phyloP scores from a whole-genome alignment of 768 basidiomycete species.

The Clathrus columnatus region DNA sequence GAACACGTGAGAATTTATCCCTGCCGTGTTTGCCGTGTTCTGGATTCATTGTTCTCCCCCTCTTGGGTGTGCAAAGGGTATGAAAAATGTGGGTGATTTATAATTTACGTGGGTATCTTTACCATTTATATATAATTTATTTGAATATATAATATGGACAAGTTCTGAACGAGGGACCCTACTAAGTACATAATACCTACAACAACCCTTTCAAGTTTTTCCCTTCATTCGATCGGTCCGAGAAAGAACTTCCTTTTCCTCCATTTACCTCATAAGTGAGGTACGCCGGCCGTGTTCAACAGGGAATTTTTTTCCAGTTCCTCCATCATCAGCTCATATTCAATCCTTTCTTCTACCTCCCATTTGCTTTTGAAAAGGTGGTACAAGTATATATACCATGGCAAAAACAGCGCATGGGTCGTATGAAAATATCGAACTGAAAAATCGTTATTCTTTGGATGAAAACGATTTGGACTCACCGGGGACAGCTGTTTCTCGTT shows the following conservation, averaged over 20 bases:
- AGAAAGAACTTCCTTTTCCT: too few relatives aligned
- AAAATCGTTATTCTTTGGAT: neutral
- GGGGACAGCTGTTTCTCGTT: neutral
- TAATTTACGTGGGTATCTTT: too few relatives aligned
- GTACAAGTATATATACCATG: neutral
- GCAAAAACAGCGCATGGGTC: neutral
- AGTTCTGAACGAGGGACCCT: neutral
- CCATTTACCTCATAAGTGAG: too few relatives aligned
- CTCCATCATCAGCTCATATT: neutral
- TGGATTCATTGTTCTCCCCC: too few relatives aligned
- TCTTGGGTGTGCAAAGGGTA: too few relatives aligned
- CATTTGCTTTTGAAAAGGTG: neutral
- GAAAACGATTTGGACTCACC: slow-evolving; percentile 1
- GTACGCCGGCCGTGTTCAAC: too few relatives aligned
- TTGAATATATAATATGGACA: too few relatives aligned
- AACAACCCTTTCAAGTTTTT: neutral
- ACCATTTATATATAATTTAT: too few relatives aligned
- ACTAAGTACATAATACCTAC: too few relatives aligned
- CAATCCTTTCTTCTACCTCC: neutral
- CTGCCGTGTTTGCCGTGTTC: neutral
- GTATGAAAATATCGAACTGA: neutral
- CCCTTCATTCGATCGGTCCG: neutral
- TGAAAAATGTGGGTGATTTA: too few relatives aligned
- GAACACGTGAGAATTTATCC: neutral
- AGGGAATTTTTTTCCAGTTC: neutral